These are phyloP conservation scores for Irpex lacteus DNA, from an alignment of 1,284 basidiomycete species.

Conservation along the genomic window DNA sequence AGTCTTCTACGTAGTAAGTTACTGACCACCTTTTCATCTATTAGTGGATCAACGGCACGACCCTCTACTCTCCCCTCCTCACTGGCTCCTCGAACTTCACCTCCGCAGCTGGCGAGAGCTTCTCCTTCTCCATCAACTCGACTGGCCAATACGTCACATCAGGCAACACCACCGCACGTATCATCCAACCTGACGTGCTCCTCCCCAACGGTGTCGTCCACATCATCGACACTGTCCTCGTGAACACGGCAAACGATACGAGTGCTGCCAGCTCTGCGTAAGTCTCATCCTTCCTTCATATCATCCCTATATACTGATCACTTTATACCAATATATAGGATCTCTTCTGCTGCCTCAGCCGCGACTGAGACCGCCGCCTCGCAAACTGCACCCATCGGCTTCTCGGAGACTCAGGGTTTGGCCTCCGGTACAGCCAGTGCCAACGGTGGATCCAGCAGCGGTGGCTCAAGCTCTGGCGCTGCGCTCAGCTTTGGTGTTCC, in stretches of 20 bases:
- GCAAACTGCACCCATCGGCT: constrained; percentile 22
- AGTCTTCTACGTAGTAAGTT: constrained; percentile 3
- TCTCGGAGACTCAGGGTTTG: constrained; percentile 14
- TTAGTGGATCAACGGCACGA: constrained; percentile 67
- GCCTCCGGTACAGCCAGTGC: too few relatives aligned
- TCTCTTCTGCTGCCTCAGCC: constrained; percentile 23
- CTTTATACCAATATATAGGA: constrained; percentile 1
- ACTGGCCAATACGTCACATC: constrained; percentile 61
- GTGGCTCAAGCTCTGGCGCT: neutral
- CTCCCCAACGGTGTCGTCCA: constrained; percentile 73
- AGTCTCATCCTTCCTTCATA: constrained; percentile 14
- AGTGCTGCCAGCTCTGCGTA: constrained; percentile 58
- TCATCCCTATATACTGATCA: neutral
- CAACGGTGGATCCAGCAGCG: neutral
- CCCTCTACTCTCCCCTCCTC: constrained; percentile 61
- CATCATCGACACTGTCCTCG: constrained; percentile 61
- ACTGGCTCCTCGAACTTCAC: constrained; percentile 35
- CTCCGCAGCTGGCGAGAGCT: constrained; percentile 59
- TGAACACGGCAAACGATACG: constrained; percentile 49
- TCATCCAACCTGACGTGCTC: constrained; percentile 65
- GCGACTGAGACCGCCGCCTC: constrained; percentile 18
- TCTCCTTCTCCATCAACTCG: constrained; percentile 53
- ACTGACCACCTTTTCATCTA: neutral
- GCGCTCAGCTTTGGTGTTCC: neutral
- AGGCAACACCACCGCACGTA: constrained; percentile 53